Evolutionary conservation across 768 basidiomycete species (phyloP).

Genomic region (Daedaleopsis sinensis): DNA sequence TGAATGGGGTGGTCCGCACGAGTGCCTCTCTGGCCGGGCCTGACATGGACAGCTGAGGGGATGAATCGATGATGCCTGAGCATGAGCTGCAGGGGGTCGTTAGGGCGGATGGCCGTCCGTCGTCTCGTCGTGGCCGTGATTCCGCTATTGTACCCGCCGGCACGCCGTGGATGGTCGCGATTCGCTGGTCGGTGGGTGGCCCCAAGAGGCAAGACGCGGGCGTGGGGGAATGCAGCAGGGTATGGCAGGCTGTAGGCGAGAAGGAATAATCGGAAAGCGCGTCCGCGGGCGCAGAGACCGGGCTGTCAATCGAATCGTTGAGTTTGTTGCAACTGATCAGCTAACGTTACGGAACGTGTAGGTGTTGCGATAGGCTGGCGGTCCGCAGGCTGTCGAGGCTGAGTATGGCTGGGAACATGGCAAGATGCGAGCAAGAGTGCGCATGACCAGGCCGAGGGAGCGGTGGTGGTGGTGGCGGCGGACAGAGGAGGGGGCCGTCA

Average conservation of each 20-base stretch:
- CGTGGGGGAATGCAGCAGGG: not conserved
- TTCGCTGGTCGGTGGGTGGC: constrained; percentile 5
- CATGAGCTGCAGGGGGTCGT: not conserved
- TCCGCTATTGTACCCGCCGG: constrained; percentile 14
- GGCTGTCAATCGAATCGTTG: not conserved
- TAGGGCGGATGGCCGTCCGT: constrained; percentile 7
- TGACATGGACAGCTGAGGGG: not conserved
- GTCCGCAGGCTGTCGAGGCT: not conserved
- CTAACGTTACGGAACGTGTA: not conserved
- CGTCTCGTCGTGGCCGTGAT: constrained; percentile 10
- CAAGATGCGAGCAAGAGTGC: not conserved
- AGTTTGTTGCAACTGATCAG: not conserved
- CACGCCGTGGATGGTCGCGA: not conserved
- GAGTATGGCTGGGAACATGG: not conserved
- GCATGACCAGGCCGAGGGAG: not conserved
- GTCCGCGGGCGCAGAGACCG: not conserved
- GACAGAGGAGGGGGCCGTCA: not conserved
- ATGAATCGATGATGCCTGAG: not conserved
- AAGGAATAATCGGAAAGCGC: not conserved
- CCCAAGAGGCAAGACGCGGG: not conserved
- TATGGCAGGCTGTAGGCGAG: not conserved
- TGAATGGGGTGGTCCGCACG: constrained; percentile 1
- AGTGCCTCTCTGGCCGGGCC: constrained; percentile 10
- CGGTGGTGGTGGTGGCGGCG: no score
- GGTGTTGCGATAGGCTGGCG: not conserved